Percentiles rank a stretch among this genome's conserved stretches.
Conservation (phyloP, 768 basidiomycete species). For the Trametes maxima region DNA sequence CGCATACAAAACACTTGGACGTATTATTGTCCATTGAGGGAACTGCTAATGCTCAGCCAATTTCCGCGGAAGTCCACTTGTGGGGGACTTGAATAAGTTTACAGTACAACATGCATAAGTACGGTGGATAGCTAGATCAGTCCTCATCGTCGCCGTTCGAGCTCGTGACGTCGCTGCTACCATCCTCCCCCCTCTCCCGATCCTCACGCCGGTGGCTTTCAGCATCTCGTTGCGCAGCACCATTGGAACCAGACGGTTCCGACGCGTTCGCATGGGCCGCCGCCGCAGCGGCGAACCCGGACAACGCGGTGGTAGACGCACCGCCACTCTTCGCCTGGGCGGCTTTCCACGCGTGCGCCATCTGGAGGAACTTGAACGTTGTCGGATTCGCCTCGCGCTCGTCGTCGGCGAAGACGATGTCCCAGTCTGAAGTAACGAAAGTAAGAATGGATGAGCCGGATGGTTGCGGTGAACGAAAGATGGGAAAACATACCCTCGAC, state of each 20-base stretch:
- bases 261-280: conserved; percentile 6
- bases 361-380: conserved; percentile 93
- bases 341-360: conserved; percentile 89
- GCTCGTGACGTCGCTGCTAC: conserved; percentile 2
- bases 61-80: too few relatives aligned
- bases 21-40: too few relatives aligned
- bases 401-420: conserved; percentile 95
- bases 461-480: not conserved
- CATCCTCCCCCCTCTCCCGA: conserved; percentile 10
- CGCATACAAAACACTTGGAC: too few relatives aligned
- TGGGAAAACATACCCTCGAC: conserved; percentile 69
- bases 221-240: not conserved
- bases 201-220: not conserved
- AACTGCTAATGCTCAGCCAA: too few relatives aligned
- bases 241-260: conserved; percentile 2
- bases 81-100: too few relatives aligned
- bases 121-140: too few relatives aligned
- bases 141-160: conserved; percentile 7
- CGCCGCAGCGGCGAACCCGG: conserved; percentile 47
- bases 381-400: conserved; percentile 91
- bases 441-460: not conserved
- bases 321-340: conserved; percentile 45
- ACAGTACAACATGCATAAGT: too few relatives aligned
- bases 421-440: conserved; percentile 78
- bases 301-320: conserved; percentile 39